A percentile compares a stretch with the other conserved stretches of the same genome.
phyloP scores from a whole-genome alignment of 768 basidiomycete genomes.

The Podaxis sp. region DNA sequence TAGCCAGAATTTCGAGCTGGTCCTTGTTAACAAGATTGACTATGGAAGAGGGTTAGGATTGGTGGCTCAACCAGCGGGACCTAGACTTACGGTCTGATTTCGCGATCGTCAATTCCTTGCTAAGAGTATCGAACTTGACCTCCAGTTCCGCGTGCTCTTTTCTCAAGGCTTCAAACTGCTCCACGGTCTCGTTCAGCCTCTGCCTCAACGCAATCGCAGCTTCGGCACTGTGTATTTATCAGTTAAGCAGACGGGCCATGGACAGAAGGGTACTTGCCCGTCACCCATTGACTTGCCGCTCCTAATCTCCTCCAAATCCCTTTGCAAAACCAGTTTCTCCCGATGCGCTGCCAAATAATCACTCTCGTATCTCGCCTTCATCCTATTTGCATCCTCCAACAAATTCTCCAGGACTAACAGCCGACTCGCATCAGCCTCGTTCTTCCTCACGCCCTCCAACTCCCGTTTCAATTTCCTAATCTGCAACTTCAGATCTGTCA shows the following conservation, averaged over 20 bases:
- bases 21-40: slow-evolving; percentile 93
- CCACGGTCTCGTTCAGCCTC: slow-evolving; percentile 82
- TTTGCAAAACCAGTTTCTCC: slow-evolving; percentile 76
- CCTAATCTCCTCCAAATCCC: slow-evolving; percentile 84
- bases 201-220: slow-evolving; percentile 87
- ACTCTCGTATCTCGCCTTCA: slow-evolving; percentile 85
- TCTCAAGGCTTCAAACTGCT: slow-evolving; percentile 70
- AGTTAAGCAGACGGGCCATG: slow-evolving; percentile 7
- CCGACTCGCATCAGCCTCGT: slow-evolving; percentile 73
- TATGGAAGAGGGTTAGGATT: slow-evolving; percentile 28
- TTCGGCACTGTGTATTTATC: slow-evolving; percentile 56
- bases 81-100: slow-evolving; percentile 75
- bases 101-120: slow-evolving; percentile 73
- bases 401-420: slow-evolving; percentile 88
- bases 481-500: slow-evolving; percentile 90
- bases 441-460: slow-evolving; percentile 68
- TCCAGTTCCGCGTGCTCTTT: slow-evolving; percentile 71
- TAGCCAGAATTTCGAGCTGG: slow-evolving; percentile 85
- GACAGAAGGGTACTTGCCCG: slow-evolving; percentile 48
- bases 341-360: slow-evolving; percentile 86
- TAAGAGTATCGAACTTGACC: slow-evolving; percentile 60
- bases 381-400: slow-evolving; percentile 85
- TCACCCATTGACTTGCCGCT: slow-evolving; percentile 83
- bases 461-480: slow-evolving; percentile 81
- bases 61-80: background rate